Base-by-base conservation (phyloP, 352 stramenopile genomes). In the Globisporangium echinulatum region DNA sequence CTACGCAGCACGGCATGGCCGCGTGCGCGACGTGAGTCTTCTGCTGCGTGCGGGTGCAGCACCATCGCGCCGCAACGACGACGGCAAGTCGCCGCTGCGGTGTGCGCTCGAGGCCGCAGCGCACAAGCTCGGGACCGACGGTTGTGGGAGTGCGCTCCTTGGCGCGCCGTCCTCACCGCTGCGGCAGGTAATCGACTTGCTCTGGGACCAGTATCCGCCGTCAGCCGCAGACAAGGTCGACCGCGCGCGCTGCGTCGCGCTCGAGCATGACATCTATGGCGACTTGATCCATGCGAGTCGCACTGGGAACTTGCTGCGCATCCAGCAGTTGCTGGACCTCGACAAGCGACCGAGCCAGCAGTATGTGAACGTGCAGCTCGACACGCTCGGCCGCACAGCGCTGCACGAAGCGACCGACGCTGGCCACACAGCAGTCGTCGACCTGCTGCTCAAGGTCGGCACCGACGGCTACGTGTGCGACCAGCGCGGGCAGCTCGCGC, bases 321-420 rank as follows among this genome's bases (percentile, higher is more conserved):
- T 85, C 33, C 76, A 88, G 52, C 54, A 67, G 5, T 37, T 88
- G 5, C 68, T 87, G 13, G 73, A 88, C 58, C 58, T 86, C 43
- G 74, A 88, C 10, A 88, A 88, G 56, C 67, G 69, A 56, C 63
- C 72, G 4, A 68, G 71, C 1, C 54, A 77, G 44, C 63, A 63
- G 47, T 87, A 83, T 52, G 68, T 88, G 36, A 87, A 88, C 38
- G 62, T 71, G 2, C 64, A 70, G 36, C 69, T 88, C 50, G 51
- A 72, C 4, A 60, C 61, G 7, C 58, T 88, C 9, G 50, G 66
- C 17, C 70, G 74, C 4, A 85, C 76, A 7, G 64, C 67, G 58
- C 71, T 88, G 17, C 79, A 87, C 53, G 79, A 88, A 70, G 76
- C 76, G 1, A 64, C 73, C 4, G 79, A 88, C 37, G 72, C 85